Evolutionary conservation across 768 basidiomycete species (phyloP).

Genomic region (Cystofilobasidium macerans): DNA sequence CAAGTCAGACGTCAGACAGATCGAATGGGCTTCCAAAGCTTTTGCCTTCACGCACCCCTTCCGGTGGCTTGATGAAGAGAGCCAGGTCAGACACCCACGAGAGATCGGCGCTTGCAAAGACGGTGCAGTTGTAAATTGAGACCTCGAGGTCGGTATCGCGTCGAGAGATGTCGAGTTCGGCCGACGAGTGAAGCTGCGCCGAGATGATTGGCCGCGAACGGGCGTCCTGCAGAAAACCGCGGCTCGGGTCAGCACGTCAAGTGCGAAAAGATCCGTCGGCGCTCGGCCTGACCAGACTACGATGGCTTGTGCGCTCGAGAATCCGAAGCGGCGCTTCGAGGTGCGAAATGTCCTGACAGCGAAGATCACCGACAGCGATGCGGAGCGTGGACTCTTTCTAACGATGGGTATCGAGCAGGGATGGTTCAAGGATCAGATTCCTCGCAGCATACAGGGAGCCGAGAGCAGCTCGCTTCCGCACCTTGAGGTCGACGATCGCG

Average conservation of each 20-base stretch:
- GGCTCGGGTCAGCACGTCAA: neutral
- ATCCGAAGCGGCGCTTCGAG: constrained; percentile 40
- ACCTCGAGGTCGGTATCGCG: constrained; percentile 69
- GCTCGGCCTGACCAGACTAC: constrained; percentile 47
- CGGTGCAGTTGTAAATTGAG: constrained; percentile 54
- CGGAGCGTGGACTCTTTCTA: constrained; percentile 66
- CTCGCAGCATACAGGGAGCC: neutral
- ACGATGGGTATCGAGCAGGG: too few relatives aligned
- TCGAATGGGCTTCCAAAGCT: too few relatives aligned
- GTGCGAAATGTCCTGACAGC: constrained; percentile 45
- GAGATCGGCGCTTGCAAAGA: constrained; percentile 52
- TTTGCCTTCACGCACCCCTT: constrained; percentile 77
- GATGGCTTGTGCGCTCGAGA: constrained; percentile 49
- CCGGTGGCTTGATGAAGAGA: constrained; percentile 65
- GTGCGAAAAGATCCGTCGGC: neutral
- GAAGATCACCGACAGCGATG: constrained; percentile 53
- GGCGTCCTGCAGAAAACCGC: neutral
- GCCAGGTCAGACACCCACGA: constrained; percentile 53
- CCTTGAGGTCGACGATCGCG: constrained; percentile 51
- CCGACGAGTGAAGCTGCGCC: constrained; percentile 55
- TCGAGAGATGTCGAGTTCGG: constrained; percentile 50
- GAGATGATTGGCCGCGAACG: constrained; percentile 28
- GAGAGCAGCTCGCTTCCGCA: neutral
- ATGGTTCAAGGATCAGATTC: too few relatives aligned
- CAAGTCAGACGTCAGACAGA: neutral